These are phyloP conservation scores for Lasiosphaeris hirsuta DNA, from an alignment of 495 filamentous ascomycete species.

Conservation along the genomic window DNA sequence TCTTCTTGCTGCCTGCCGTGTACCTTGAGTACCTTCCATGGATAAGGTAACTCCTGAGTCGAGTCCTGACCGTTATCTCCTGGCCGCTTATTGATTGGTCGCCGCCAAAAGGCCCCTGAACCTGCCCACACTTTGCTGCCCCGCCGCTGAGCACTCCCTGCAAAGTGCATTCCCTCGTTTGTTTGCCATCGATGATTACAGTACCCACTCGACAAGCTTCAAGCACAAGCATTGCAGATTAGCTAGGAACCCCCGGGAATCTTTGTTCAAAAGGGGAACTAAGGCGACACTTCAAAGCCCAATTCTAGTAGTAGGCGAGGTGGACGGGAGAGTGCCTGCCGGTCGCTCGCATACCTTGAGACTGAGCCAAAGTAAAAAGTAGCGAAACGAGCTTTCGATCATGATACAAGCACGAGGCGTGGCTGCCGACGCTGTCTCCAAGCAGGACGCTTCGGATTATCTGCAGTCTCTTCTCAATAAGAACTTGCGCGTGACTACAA, in stretches of 20 bases:
- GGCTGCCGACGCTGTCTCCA: neutral
- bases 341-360: neutral
- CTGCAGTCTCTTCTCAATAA: constrained; percentile 58
- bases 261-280: no score
- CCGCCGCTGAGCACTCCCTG: neutral
- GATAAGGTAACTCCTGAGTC: no score
- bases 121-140: neutral
- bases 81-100: constrained; percentile 4
- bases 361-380: neutral
- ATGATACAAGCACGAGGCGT: no score
- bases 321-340: neutral
- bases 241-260: no score
- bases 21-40: no score
- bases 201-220: no score
- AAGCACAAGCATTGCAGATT: no score
- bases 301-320: neutral
- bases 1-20: constrained; percentile 9
- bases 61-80: constrained; percentile 8
- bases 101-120: neutral
- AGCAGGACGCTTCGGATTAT: constrained; percentile 33
- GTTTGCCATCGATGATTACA: no score
- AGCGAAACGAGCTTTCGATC: no score
- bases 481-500: constrained; percentile 73
- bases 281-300: no score
- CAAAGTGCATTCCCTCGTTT: no score